A percentile compares a stretch with the other conserved stretches of the same genome.
Conservation (phyloP, 2,329 filamentous ascomycete genomes). For the Pyrenochaeta sp. region DNA sequence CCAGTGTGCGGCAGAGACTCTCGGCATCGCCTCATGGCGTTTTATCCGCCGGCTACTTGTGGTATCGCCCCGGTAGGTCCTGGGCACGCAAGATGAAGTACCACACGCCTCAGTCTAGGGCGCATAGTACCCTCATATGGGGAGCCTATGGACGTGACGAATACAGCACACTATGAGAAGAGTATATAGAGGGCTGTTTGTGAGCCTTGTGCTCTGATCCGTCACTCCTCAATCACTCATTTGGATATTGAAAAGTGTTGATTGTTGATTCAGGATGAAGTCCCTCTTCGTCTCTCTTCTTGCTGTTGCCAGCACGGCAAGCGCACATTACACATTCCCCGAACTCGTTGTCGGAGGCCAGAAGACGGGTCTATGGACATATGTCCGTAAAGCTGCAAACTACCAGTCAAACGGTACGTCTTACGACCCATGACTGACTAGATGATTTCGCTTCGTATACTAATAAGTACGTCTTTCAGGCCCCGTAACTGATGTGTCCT, state of each 20-base stretch:
- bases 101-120: conserved; percentile 7
- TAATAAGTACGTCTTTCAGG: not conserved
- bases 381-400: conserved; percentile 48
- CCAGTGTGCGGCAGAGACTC: conserved; percentile 15
- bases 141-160: not conserved
- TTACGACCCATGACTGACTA: not conserved
- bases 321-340: conserved; percentile 47
- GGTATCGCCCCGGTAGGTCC: conserved; percentile 1
- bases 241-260: not conserved
- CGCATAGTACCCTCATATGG: conserved; percentile 8
- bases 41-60: conserved; percentile 33
- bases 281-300: conserved; percentile 32
- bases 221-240: not conserved
- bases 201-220: not conserved
- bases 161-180: not conserved
- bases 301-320: conserved; percentile 27
- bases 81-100: conserved; percentile 10
- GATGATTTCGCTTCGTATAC: not conserved
- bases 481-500: conserved; percentile 40
- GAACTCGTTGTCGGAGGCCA: conserved; percentile 33
- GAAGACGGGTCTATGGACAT: conserved; percentile 39
- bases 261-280: conserved; percentile 34
- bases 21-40: conserved; percentile 15
- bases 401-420: conserved; percentile 45
- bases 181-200: conserved; percentile 11